Conservation (phyloP, 768 basidiomycete genomes). For the Chalciporus sphaerocephalus region DNA sequence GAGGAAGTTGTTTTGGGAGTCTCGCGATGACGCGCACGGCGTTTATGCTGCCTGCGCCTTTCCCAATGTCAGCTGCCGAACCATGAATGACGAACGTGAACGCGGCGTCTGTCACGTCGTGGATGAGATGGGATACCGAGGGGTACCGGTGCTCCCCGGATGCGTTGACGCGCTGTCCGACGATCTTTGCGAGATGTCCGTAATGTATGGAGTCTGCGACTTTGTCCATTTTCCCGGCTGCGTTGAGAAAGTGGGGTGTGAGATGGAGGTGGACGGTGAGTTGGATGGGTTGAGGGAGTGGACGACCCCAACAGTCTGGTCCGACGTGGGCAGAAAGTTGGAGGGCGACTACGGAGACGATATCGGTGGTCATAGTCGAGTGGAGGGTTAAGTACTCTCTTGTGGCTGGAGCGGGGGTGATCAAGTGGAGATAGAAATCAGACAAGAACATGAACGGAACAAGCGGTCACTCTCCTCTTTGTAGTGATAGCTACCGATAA, state of each 20-base stretch:
- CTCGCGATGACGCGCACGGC: conserved; percentile 41
- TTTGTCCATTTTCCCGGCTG: conserved; percentile 46
- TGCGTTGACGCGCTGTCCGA: conserved; percentile 30
- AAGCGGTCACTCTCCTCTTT: no score
- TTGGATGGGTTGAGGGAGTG: conserved; percentile 47
- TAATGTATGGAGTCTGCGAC: conserved; percentile 62
- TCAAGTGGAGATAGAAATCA: no score
- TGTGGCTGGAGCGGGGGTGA: no score
- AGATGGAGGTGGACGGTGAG: conserved; percentile 46
- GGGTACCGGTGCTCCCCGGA: conserved; percentile 21
- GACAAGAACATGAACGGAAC: no score
- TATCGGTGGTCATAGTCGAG: conserved; percentile 30
- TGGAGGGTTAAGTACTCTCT: no score
- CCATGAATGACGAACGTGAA: conserved; percentile 37
- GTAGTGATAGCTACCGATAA: no score
- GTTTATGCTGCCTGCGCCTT: not conserved
- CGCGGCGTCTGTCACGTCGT: conserved; percentile 34
- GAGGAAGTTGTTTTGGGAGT: conserved; percentile 49
- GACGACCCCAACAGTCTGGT: conserved; percentile 48
- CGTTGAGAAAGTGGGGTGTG: conserved; percentile 37
- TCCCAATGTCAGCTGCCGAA: conserved; percentile 11
- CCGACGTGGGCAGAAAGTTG: conserved; percentile 42
- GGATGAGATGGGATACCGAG: conserved; percentile 30
- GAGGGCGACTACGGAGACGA: conserved; percentile 44
- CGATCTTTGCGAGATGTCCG: conserved; percentile 51